These are phyloP conservation scores for Phylloporus arenicola DNA, from an alignment of 768 basidiomycete genomes.

Conservation along the genomic window DNA sequence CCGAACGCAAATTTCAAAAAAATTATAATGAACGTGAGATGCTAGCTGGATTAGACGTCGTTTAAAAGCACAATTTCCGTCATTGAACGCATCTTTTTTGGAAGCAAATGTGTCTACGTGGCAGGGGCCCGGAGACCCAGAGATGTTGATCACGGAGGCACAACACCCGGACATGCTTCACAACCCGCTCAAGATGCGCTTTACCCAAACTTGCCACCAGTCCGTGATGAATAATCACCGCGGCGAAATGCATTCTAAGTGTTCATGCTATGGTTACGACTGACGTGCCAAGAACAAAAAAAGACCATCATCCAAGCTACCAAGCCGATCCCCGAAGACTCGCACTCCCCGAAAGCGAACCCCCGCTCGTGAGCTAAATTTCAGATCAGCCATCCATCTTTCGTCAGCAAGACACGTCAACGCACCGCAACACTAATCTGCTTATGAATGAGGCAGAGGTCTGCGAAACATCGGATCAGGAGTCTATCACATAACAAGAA, in stretches of 20 bases:
- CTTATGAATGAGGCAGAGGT: slow-evolving; percentile 32
- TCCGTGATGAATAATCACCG: no score
- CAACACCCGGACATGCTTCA: not conserved
- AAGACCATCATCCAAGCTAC: slow-evolving; percentile 12
- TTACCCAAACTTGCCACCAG: no score
- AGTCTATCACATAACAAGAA: not conserved
- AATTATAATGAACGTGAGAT: not conserved
- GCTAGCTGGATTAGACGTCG: no score
- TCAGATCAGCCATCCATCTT: slow-evolving; percentile 1
- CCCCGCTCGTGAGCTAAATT: slow-evolving; percentile 28
- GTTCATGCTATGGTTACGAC: not conserved
- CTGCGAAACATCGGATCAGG: slow-evolving; percentile 10
- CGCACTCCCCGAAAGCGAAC: slow-evolving; percentile 20
- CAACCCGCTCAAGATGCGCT: slow-evolving; percentile 9
- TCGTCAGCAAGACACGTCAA: not conserved
- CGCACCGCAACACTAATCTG: slow-evolving; percentile 28
- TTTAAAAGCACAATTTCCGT: not conserved
- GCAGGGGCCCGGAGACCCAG: no score
- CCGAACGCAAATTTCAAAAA: not conserved
- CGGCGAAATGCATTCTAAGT: not conserved
- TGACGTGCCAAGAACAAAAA: not conserved
- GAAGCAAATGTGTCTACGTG: no score
- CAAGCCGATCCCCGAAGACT: slow-evolving; percentile 31
- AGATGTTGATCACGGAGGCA: not conserved
- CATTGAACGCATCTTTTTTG: no score